phyloP scores from a whole-genome alignment of 768 basidiomycete genomes.

The Lactifluus echinatus region DNA sequence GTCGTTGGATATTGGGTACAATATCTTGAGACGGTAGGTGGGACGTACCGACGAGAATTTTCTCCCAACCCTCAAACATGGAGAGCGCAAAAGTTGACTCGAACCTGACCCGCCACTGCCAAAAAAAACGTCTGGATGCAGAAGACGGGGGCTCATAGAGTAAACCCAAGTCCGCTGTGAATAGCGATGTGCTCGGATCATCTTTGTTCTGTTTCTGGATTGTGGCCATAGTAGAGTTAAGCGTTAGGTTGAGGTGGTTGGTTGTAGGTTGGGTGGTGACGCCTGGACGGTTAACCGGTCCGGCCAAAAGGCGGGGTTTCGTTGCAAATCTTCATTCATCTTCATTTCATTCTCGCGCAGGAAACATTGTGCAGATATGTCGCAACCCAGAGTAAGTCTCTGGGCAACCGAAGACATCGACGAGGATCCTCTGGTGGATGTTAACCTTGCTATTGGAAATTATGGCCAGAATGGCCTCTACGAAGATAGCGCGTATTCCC shows the following conservation, averaged over 20 bases:
- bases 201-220: not conserved
- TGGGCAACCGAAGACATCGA: constrained; percentile 83
- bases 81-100: constrained; percentile 52
- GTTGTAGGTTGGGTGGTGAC: too few relatives aligned
- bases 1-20: constrained; percentile 7
- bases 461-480: constrained; percentile 62
- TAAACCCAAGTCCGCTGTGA: constrained; percentile 23
- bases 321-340: too few relatives aligned
- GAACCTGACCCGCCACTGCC: constrained; percentile 47
- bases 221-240: not conserved
- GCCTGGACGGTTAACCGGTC: constrained; percentile 11
- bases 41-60: constrained; percentile 45
- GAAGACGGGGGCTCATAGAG: constrained; percentile 24
- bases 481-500: constrained; percentile 51
- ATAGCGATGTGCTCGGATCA: constrained; percentile 5
- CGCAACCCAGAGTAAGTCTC: constrained; percentile 57
- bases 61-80: constrained; percentile 65
- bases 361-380: constrained; percentile 30
- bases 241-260: too few relatives aligned
- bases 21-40: not conserved
- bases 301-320: too few relatives aligned
- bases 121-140: constrained; percentile 28
- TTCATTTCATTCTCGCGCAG: not conserved
- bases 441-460: constrained; percentile 57
- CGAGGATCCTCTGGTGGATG: constrained; percentile 61